Conservation (phyloP, 1,284 basidiomycete species). For the Cryptococcus amylolentus region DNA sequence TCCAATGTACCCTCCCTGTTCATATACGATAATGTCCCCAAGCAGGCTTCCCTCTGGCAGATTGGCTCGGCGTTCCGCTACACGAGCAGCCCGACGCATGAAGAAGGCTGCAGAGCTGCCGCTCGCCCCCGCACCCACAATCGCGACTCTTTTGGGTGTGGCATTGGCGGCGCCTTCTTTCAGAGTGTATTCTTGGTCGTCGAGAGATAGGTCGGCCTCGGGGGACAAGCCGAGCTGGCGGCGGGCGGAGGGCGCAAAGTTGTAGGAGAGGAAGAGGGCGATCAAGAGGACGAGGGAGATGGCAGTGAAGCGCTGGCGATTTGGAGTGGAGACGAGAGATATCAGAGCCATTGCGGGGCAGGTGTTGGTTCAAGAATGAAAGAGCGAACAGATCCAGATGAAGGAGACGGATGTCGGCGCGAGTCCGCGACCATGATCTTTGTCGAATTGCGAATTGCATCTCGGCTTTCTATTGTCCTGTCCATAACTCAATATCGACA, state of each 20-base stretch:
- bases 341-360: not conserved
- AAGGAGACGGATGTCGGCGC: too few species aligned
- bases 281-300: slow-evolving; percentile 4
- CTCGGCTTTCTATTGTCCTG: too few species aligned
- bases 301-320: slow-evolving; percentile 2
- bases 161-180: not conserved
- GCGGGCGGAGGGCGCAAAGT: not conserved
- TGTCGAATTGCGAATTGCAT: too few species aligned
- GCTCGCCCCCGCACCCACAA: slow-evolving; percentile 83
- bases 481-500: too few species aligned
- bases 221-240: not conserved
- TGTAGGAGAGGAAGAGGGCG: slow-evolving; percentile 4
- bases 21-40: slow-evolving; percentile 73
- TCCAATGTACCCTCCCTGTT: slow-evolving; percentile 69
- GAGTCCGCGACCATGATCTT: too few species aligned
- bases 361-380: too few species aligned
- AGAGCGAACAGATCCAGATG: too few species aligned
- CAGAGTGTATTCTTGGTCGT: not conserved
- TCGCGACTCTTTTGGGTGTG: slow-evolving; percentile 57
- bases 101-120: slow-evolving; percentile 84
- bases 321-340: not conserved
- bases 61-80: slow-evolving; percentile 65
- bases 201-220: not conserved
- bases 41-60: slow-evolving; percentile 54
- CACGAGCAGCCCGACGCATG: slow-evolving; percentile 57